These are phyloP conservation scores for Trichoderma sp. DNA, from an alignment of 2,329 filamentous ascomycete genomes.

Conservation along the genomic window DNA sequence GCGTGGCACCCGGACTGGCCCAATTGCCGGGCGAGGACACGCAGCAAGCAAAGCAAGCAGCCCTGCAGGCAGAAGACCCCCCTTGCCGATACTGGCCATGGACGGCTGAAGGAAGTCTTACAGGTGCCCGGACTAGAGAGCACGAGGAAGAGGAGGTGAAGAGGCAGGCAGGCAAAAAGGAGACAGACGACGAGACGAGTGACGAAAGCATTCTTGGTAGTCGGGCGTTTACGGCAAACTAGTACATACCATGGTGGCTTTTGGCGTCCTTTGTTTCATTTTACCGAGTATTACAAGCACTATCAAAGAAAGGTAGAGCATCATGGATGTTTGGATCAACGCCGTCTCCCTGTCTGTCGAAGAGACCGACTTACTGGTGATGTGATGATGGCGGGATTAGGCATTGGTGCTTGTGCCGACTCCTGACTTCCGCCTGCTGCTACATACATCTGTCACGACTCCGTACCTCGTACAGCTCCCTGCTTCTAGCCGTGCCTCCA, in stretches of 20 bases:
- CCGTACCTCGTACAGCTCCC: background rate
- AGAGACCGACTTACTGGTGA: background rate
- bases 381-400: background rate
- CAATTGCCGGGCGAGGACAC: constrained; percentile 19
- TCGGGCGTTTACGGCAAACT: background rate
- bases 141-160: background rate
- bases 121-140: background rate
- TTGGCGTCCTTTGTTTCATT: background rate
- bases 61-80: constrained; percentile 5
- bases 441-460: constrained; percentile 1
- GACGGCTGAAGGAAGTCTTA: background rate
- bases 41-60: constrained; percentile 15
- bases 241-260: background rate
- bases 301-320: background rate
- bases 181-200: background rate
- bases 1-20: constrained; percentile 15
- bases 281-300: background rate
- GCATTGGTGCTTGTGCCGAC: background rate
- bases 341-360: background rate
- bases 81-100: background rate
- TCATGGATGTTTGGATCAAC: background rate
- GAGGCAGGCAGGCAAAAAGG: background rate
- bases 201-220: background rate
- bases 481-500: constrained; percentile 3
- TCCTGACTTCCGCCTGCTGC: background rate